phyloP scores from a whole-genome alignment of 2,329 filamentous ascomycete species.

The Nothophaeocryptopus gaeumannii region DNA sequence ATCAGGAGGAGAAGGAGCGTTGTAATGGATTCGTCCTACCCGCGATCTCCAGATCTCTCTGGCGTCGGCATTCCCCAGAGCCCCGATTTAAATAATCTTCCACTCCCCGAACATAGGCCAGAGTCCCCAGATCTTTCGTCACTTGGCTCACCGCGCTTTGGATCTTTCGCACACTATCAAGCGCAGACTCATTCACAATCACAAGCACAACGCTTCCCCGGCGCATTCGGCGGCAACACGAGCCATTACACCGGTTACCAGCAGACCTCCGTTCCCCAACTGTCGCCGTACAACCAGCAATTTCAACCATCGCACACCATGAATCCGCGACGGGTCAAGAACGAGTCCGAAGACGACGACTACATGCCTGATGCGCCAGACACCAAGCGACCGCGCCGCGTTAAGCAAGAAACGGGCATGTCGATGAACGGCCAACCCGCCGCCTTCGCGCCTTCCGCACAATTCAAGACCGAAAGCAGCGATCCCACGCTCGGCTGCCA shows the following conservation, averaged over 20 bases:
- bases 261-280: constrained; percentile 25
- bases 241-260: constrained; percentile 15
- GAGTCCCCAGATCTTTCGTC: no score
- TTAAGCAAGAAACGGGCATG: constrained; percentile 19
- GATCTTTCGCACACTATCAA: constrained; percentile 11
- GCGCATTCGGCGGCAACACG: constrained; percentile 7
- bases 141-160: not conserved
- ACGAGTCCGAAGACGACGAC: constrained; percentile 30
- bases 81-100: not conserved
- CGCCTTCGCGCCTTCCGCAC: constrained; percentile 11
- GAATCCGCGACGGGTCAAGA: constrained; percentile 22
- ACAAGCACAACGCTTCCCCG: constrained; percentile 11
- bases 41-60: constrained; percentile 27
- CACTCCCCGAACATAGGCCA: no score
- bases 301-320: constrained; percentile 19
- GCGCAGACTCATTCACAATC: constrained; percentile 17
- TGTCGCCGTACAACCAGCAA: constrained; percentile 18
- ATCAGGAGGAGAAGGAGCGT: no score
- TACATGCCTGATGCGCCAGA: constrained; percentile 30
- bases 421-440: constrained; percentile 11
- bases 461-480: constrained; percentile 20
- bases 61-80: constrained; percentile 17
- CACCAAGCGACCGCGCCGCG: constrained; percentile 21
- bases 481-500: constrained; percentile 54
- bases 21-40: constrained; percentile 21